Percentiles rank a stretch among this genome's conserved stretches.
Evolutionary conservation across 495 filamentous ascomycete genomes (phyloP).

Genomic region (Daldinia concentrica): DNA sequence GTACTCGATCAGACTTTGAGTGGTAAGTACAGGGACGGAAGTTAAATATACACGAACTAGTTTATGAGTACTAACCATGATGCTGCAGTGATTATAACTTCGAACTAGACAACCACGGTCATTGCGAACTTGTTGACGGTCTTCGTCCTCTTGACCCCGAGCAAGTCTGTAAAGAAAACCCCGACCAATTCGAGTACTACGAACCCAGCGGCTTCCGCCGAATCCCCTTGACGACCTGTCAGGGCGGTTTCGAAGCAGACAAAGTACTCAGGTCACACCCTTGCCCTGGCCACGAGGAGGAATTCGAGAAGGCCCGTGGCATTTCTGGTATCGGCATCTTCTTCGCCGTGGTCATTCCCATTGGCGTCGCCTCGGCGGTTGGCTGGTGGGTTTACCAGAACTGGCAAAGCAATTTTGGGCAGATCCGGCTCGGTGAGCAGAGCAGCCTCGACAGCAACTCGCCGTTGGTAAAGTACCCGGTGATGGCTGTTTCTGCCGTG

Average conservation of each 20-base stretch:
- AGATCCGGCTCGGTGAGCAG: constrained; percentile 82
- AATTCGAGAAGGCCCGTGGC: constrained; percentile 77
- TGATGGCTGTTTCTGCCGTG: constrained; percentile 78
- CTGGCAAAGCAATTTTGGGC: constrained; percentile 90
- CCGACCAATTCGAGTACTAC: constrained; percentile 75
- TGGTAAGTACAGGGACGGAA: constrained; percentile 67
- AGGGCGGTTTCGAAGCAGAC: constrained; percentile 76
- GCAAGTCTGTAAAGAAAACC: constrained; percentile 71
- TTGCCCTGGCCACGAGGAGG: constrained; percentile 79
- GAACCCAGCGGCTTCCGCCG: constrained; percentile 88
- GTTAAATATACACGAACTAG: not conserved
- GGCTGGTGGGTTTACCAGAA: constrained; percentile 89
- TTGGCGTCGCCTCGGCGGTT: constrained; percentile 70
- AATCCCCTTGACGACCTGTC: constrained; percentile 86
- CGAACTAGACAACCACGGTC: constrained; percentile 75
- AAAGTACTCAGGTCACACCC: constrained; percentile 62
- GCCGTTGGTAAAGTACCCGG: constrained; percentile 77
- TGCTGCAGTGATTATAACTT: constrained; percentile 88
- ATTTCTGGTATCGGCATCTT: constrained; percentile 81
- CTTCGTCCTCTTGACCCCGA: constrained; percentile 70
- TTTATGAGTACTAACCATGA: constrained; percentile 11
- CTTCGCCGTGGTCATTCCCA: constrained; percentile 80
- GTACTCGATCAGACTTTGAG: constrained; percentile 87
- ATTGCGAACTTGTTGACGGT: constrained; percentile 78
- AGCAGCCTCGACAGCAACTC: constrained; percentile 68